Evolutionary conservation across 1,139 yeast species (phyloP), one percentile per base, ranked within the genome.

Genomic region (Entelexis sorbosivorans): DNA sequence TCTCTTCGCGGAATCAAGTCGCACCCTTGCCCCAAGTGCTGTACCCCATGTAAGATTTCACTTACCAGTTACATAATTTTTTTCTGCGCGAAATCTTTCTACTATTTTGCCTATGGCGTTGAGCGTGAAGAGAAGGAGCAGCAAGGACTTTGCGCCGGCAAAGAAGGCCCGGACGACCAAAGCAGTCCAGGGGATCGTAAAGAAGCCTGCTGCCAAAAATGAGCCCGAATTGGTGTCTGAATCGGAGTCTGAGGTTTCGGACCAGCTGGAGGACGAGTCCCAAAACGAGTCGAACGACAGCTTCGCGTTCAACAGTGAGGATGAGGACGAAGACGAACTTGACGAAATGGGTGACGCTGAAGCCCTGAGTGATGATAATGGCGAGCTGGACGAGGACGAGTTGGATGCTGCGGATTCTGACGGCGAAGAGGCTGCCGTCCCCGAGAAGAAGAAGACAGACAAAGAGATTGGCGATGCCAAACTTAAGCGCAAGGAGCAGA

Each of bases 401-500:
- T 26, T 29, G n/a, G 50, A 40, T 33, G 52, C 43, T 4, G 6
- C 33, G 10, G 51, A 20, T 11, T 36, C 49, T 2, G 48, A 49
- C 16, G 51, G 32, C 26, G 47, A 31, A 14, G 32, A 33, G 19
- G 42, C 34, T 2, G 33, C 29, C 13, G 32, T 32, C 3, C 44
- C 31, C 1, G 52, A 32, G 34, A 24, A 14, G 52, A 47, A 17
- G 50, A 38, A 11, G 17, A 11, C 35, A 7, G 44, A 28, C 14
- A 29, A 31, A 10, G 35, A 16, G 7, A 35, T 35, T 20, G 26
- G 35, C 16, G 40, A 39, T 16, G 43, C 50, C 1, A 28, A 73
- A 50, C 88, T 82, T 65, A 81, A 81, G 61, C 94, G 86, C 63
- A 81, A 81, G 16, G 96, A 87, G 64, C 96, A 89, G 69, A 82